Evolutionary conservation across 2,329 filamentous ascomycete genomes (phyloP), one percentile per base, ranked within the genome.

Genomic region (Trichophyton benhamiae): DNA sequence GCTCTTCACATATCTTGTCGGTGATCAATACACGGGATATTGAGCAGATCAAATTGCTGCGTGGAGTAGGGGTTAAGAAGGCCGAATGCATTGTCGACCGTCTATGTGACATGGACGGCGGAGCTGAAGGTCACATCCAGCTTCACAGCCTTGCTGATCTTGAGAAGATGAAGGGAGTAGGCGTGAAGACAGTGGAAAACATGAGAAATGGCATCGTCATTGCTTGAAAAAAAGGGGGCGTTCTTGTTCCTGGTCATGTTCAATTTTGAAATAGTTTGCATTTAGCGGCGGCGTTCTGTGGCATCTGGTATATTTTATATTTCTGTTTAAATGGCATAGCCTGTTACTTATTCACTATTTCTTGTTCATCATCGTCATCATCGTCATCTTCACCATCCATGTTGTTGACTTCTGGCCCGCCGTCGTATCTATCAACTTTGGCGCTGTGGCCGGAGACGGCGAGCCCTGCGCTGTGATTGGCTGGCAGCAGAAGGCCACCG

Each of bases 71-170:
- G 1, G 71, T 70, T 7, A 79, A 78, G 63, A 78, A 77, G 64
- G 77, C 77, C 3, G 77, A 79, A 63, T 73, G 74, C 0, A 78
- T 79, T 59, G 74, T 79, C 22, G 74, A 78, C 63, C 77, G 75
- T 59, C 71, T 79, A 9, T 75, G 74, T 55, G 74, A 76, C 62
- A 74, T 75, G 71, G 75, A 74, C 52, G 63, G 65, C 13, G 63
- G 63, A 27, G 62, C 61, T 38, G 63, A 61, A 1, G 63, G 66
- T 30, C 64, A 63, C 17, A 62, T 67, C 2, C 70, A 68, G 36
- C 69, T 72, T n/a, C 71, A 68, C 44, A 76, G 68, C 59, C 70
- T 78, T 59, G 66, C 67, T 4, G 72, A 78, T 60, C 60, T 79
- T 52, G 74, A 74, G 57, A 72, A 71, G 38, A 61, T 79, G 63